Evolutionary conservation across 768 basidiomycete species (phyloP).

Genomic region (Macrolepiota fuliginosa): DNA sequence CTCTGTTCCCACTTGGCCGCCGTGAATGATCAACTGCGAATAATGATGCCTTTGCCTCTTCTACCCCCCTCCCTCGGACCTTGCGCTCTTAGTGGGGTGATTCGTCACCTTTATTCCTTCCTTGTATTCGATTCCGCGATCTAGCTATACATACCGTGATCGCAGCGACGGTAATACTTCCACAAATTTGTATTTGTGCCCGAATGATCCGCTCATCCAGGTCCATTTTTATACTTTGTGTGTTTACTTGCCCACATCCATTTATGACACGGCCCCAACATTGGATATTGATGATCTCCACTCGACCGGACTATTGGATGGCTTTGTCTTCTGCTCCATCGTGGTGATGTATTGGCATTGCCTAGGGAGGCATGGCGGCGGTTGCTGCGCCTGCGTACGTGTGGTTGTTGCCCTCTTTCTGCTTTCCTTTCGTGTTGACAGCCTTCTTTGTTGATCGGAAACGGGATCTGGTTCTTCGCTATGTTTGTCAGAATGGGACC

Average conservation of each 20-base stretch:
- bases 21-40: background rate
- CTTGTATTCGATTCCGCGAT: constrained; percentile 64
- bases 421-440: background rate
- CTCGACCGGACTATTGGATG: background rate
- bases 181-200: constrained; percentile 1
- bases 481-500: constrained; percentile 43
- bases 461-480: background rate
- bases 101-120: constrained; percentile 58
- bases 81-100: constrained; percentile 51
- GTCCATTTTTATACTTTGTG: constrained; percentile 1
- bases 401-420: background rate
- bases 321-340: background rate
- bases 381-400: constrained; percentile 39
- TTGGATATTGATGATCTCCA: background rate
- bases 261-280: background rate
- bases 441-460: constrained; percentile 2
- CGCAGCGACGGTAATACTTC: constrained; percentile 50
- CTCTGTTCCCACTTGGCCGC: constrained; percentile 3
- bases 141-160: constrained; percentile 60
- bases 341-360: background rate
- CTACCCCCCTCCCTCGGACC: background rate
- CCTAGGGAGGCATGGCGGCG: constrained; percentile 41
- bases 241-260: background rate
- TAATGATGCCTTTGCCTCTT: background rate
- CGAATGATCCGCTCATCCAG: constrained; percentile 7